Evolutionary conservation across 2,329 filamentous ascomycete species (phyloP).

Genomic region (Clonostachys rhizophaga): DNA sequence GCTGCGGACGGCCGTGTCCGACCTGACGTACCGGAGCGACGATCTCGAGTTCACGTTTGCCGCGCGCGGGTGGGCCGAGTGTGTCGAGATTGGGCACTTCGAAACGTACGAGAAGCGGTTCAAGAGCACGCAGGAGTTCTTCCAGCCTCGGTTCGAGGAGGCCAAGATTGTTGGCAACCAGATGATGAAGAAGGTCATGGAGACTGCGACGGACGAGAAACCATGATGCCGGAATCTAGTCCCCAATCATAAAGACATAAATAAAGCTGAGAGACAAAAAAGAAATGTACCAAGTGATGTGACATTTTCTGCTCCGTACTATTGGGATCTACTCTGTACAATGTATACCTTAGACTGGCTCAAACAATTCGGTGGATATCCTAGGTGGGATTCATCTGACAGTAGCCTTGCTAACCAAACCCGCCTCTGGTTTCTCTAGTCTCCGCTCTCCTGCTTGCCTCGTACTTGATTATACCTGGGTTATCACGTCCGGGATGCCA

Average conservation of each 20-base stretch:
- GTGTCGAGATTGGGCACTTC: slow-evolving; percentile 86
- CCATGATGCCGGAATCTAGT: too few species aligned
- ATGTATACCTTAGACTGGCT: not conserved
- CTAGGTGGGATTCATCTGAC: not conserved
- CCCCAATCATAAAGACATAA: too few species aligned
- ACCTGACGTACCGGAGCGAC: slow-evolving; percentile 89
- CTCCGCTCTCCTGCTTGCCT: not conserved
- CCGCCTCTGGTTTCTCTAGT: not conserved
- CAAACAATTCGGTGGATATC: not conserved
- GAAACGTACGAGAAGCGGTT: slow-evolving; percentile 91
- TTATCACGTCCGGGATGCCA: slow-evolving; percentile 37
- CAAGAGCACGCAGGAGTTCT: slow-evolving; percentile 84
- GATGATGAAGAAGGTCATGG: slow-evolving; percentile 94
- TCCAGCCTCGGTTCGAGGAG: slow-evolving; percentile 83
- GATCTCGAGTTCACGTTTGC: slow-evolving; percentile 98
- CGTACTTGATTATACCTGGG: slow-evolving; percentile 11
- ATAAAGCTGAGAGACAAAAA: too few species aligned
- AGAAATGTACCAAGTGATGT: too few species aligned
- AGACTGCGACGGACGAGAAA: slow-evolving; percentile 55
- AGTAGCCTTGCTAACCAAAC: too few species aligned
- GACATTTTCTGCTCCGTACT: too few species aligned
- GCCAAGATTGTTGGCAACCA: slow-evolving; percentile 86
- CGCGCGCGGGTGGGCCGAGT: slow-evolving; percentile 91
- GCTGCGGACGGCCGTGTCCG: slow-evolving; percentile 79
- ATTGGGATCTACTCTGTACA: not conserved